phyloP scores from a whole-genome alignment of 768 basidiomycete species.

The Crepidotus variabilis region DNA sequence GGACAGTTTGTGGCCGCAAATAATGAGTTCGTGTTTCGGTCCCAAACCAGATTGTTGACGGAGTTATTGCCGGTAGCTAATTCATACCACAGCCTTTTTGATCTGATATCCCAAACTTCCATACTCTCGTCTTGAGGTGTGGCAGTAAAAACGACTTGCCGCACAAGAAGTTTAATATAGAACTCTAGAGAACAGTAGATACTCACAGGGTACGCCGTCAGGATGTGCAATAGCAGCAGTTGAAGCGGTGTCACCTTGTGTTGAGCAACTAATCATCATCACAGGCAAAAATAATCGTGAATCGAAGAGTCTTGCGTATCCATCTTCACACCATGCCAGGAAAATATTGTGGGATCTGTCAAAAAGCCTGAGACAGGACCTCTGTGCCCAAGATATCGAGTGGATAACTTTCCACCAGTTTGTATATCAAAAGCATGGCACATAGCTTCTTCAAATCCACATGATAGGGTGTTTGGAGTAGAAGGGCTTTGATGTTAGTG shows the following conservation, averaged over 20 bases:
- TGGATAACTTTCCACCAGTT: conserved; percentile 23
- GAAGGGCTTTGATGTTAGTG: conserved; percentile 22
- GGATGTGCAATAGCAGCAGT: conserved; percentile 28
- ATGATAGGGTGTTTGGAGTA: conserved; percentile 17
- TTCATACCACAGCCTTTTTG: conserved; percentile 31
- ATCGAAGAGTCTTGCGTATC: conserved; percentile 35
- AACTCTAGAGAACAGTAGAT: too few relatives aligned
- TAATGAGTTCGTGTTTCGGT: conserved; percentile 20
- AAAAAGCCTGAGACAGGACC: conserved; percentile 27
- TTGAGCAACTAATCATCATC: conserved; percentile 24
- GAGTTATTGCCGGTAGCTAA: conserved; percentile 41
- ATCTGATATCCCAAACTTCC: conserved; percentile 38
- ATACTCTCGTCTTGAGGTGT: conserved; percentile 25
- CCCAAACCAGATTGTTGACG: conserved; percentile 32
- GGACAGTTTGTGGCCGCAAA: conserved; percentile 32
- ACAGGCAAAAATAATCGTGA: conserved; percentile 30
- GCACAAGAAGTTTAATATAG: too few relatives aligned
- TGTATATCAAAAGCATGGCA: conserved; percentile 26
- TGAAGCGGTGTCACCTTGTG: conserved; percentile 14
- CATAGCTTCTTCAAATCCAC: conserved; percentile 8
- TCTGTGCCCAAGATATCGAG: conserved; percentile 34
- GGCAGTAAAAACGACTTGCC: conserved; percentile 30
- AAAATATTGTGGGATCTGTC: conserved; percentile 31
- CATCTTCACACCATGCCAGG: conserved; percentile 31
- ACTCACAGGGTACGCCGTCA: conserved; percentile 33